Conservation (phyloP, 176 grass and related monocot species). For the Lolium rigidum region DNA sequence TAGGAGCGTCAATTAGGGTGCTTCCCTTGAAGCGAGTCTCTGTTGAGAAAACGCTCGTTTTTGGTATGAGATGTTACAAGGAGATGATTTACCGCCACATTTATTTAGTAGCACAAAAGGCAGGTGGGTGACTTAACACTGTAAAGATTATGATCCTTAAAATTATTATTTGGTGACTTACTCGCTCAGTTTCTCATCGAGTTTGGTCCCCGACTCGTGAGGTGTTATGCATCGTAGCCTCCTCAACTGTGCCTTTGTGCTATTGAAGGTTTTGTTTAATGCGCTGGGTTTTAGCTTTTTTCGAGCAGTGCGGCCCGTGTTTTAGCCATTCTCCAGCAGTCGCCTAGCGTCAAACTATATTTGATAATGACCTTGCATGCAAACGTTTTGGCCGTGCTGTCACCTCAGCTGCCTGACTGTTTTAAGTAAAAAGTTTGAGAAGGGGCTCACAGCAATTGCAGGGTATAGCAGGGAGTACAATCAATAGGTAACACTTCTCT, state of each 20-base stretch:
- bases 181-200: not conserved
- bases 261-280: not conserved
- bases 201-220: not conserved
- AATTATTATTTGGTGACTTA: constrained; percentile 2
- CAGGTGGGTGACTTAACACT: constrained; percentile 14
- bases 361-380: not conserved
- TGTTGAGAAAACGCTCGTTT: constrained; percentile 39
- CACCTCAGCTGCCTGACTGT: not conserved
- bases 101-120: constrained; percentile 38
- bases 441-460: not conserved
- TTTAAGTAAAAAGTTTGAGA: not conserved
- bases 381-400: not conserved
- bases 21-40: constrained; percentile 35
- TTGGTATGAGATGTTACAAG: constrained; percentile 59
- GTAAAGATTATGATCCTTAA: constrained; percentile 22
- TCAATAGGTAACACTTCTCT: no score
- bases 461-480: no score
- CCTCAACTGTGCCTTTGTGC: not conserved
- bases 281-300: not conserved
- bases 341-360: not conserved
- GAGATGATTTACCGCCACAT: constrained; percentile 4
- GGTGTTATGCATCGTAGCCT: not conserved
- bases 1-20: constrained; percentile 42
- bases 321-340: not conserved
- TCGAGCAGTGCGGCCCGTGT: no score